Evolutionary conservation across 805 yeast genomes (phyloP).

Genomic region (Suhomyces tanzawaensis): DNA sequence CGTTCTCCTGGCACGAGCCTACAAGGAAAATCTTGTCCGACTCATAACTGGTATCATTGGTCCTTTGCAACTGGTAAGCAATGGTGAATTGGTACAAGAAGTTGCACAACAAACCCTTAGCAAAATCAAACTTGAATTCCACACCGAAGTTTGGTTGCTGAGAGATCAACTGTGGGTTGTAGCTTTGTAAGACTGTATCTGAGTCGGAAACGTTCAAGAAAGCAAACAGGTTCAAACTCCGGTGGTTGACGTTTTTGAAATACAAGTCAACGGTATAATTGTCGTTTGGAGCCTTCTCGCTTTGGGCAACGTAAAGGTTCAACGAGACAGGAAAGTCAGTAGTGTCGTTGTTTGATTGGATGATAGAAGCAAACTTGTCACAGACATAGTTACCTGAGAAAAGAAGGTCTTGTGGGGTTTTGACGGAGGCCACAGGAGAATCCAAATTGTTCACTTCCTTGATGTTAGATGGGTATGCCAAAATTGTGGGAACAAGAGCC

Average conservation of each 20-base stretch:
- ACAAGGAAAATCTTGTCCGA: constrained; percentile 17
- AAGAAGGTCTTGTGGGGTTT: constrained; percentile 12
- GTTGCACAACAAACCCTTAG: constrained; percentile 15
- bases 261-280: constrained; percentile 17
- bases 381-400: constrained; percentile 17
- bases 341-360: constrained; percentile 14
- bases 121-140: constrained; percentile 15
- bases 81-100: constrained; percentile 18
- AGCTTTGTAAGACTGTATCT: constrained; percentile 5
- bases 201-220: constrained; percentile 11
- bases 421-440: constrained; percentile 1
- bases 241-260: constrained; percentile 13
- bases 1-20: constrained; percentile 16
- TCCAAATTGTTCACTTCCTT: constrained; percentile 2
- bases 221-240: constrained; percentile 9
- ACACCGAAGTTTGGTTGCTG: constrained; percentile 14
- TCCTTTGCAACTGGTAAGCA: constrained; percentile 12
- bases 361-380: constrained; percentile 14
- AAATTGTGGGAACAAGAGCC: background rate
- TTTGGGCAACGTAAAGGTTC: constrained; percentile 14
- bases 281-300: constrained; percentile 8
- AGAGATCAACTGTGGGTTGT: constrained; percentile 13
- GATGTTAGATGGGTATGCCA: constrained; percentile 8
- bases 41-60: constrained; percentile 1
- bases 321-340: constrained; percentile 16